Evolutionary conservation across 805 yeast species (phyloP), one percentile per base, ranked within the genome.

Genomic region (Nakazawaea molendinolei): DNA sequence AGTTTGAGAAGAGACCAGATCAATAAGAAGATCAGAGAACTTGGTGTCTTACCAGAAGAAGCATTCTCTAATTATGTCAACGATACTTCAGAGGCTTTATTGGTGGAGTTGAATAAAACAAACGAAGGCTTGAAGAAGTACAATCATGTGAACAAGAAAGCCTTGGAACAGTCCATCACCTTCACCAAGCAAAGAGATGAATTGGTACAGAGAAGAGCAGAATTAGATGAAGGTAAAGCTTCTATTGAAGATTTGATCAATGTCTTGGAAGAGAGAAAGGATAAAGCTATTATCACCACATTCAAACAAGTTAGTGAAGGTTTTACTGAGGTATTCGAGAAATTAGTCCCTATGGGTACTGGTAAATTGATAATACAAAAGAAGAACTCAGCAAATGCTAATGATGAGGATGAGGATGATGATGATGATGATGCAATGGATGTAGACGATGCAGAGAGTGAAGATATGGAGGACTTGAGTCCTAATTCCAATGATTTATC

Each of bases 41-140:
- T 89, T 27, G 97, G 97, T n/a, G 84, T 83, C 3, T 63, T 90
- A 13, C 90, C 96, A 0, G 96, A 87, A 49, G 87, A 84, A 36
- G 87, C 92, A 0, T 77, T 85, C 45, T 67, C 66, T 10, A 51
- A 59, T 1, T 74, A 66, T 48, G 68, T 65, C 23, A 53, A 59
- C 23, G 40, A 38, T 5, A 27, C 49, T 5, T 74, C 86, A 8
- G 76, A 73, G 25, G 65, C 68, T 5, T 55, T 89, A 22, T 55
- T 84, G 33, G 48, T 55, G 12, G 61, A 68, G 36, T 63, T 86
- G 41, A 76, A 73, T 34, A 57, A 57, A 19, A 70, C 75, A 5
- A 74, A 78, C 28, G 72, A 70, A 23, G 72, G 70, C 20, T 60
- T 90, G 26, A 71, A 74, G 29, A 67, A 73, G 46, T 80, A 74